These are phyloP conservation scores for Erysimum cheiri DNA, from an alignment of 441 rosid genomes.

Conservation along the genomic window DNA sequence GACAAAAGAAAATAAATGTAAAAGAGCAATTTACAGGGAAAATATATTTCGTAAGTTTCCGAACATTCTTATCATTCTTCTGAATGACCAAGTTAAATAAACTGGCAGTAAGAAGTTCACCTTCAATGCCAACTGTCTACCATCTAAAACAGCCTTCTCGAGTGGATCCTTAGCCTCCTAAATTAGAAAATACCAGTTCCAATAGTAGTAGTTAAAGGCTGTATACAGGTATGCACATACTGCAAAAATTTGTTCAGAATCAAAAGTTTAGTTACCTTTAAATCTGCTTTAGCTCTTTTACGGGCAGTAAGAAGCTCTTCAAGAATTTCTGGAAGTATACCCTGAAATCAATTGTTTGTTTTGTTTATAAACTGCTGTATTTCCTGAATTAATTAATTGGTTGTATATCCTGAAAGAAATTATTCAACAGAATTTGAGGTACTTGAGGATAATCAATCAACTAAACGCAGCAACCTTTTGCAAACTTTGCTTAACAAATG, in stretches of 20 bases:
- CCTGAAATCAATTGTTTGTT: constrained; percentile 55
- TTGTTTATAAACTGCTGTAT: constrained; percentile 20
- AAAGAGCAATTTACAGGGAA: constrained; percentile 24
- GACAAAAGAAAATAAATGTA: constrained; percentile 36
- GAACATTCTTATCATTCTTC: constrained; percentile 8
- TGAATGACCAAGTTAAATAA: constrained; percentile 21
- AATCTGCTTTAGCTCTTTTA: constrained; percentile 95
- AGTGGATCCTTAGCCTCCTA: constrained; percentile 98
- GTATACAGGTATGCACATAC: constrained; percentile 31
- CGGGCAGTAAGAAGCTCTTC: constrained; percentile 95
- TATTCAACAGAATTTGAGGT: constrained; percentile 6
- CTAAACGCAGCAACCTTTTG: constrained; percentile 67
- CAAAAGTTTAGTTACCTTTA: constrained; percentile 61
- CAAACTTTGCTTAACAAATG: constrained; percentile 83
- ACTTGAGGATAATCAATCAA: constrained; percentile 6
- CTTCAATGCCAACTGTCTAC: constrained; percentile 96
- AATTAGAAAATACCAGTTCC: constrained; percentile 40
- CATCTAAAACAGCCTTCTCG: constrained; percentile 97
- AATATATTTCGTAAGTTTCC: background rate
- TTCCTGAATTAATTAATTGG: background rate
- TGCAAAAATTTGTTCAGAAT: constrained; percentile 31
- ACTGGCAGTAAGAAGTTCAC: constrained; percentile 46
- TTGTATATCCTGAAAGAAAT: constrained; percentile 11
- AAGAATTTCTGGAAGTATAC: constrained; percentile 99
- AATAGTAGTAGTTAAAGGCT: constrained; percentile 10